These are phyloP conservation scores for Venturia effusa DNA, from an alignment of 2,329 filamentous ascomycete genomes.

Conservation along the genomic window DNA sequence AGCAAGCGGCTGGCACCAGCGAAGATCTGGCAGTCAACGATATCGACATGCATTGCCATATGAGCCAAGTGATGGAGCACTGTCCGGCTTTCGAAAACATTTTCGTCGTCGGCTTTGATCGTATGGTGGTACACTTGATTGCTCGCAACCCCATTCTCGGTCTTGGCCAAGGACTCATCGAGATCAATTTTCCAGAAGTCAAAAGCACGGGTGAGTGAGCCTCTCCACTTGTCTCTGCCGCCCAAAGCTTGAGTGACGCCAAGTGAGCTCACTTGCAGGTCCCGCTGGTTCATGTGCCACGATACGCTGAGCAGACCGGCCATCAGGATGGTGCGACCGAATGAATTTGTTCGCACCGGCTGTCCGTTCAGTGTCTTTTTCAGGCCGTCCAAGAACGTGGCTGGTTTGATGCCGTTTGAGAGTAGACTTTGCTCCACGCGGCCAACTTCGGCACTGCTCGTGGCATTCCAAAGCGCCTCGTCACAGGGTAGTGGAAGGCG, in stretches of 20 bases:
- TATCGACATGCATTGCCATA: conserved; percentile 96
- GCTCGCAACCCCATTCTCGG: conserved; percentile 23
- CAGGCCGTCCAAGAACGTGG: conserved; percentile 80
- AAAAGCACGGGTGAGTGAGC: conserved; percentile 74
- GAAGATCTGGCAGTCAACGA: conserved; percentile 95
- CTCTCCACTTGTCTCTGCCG: conserved; percentile 83
- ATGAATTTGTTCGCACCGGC: conserved; percentile 80
- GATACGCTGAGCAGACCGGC: conserved; percentile 84
- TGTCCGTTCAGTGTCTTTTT: conserved; percentile 83
- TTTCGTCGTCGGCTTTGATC: conserved; percentile 43
- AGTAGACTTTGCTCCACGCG: conserved; percentile 71
- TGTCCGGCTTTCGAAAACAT: conserved; percentile 76
- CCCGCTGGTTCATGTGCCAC: conserved; percentile 96
- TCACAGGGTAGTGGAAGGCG: conserved; percentile 84
- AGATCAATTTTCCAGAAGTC: conserved; percentile 92
- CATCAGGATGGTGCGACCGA: conserved; percentile 89
- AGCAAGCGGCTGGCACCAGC: conserved; percentile 77
- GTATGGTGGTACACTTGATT: conserved; percentile 22
- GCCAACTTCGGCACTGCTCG: conserved; percentile 75
- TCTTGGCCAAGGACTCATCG: conserved; percentile 63
- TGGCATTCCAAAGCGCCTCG: conserved; percentile 84
- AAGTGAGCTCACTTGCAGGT: conserved; percentile 81
- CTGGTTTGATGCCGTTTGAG: conserved; percentile 71
- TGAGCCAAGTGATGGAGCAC: conserved; percentile 90
- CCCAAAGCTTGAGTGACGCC: conserved; percentile 72